These are phyloP conservation scores for Earliella scabrosa DNA, from an alignment of 1,284 basidiomycete species.

Conservation along the genomic window DNA sequence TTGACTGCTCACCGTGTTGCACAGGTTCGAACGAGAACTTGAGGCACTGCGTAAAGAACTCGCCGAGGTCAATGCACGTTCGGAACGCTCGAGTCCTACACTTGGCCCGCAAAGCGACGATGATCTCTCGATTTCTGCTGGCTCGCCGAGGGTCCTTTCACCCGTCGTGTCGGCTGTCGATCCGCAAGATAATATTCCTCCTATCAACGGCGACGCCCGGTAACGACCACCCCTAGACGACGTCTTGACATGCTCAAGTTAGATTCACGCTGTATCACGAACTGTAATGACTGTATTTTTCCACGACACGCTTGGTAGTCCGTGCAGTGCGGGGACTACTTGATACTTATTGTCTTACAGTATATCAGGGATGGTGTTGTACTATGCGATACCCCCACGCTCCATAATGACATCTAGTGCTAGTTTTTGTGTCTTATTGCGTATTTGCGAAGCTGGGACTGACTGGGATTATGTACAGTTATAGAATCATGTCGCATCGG, in stretches of 20 bases:
- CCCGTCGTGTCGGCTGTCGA: slow-evolving; percentile 29
- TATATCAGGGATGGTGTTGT: not conserved
- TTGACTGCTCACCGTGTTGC: not conserved
- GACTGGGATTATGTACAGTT: too few relatives aligned
- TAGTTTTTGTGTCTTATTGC: not conserved
- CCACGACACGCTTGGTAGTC: not conserved
- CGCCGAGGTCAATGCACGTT: slow-evolving; percentile 57
- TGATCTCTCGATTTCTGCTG: slow-evolving; percentile 30
- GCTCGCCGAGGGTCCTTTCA: slow-evolving; percentile 31
- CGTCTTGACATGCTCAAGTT: too few relatives aligned
- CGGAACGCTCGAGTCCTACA: slow-evolving; percentile 55
- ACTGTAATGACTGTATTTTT: slow-evolving; percentile 16
- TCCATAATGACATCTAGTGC: not conserved
- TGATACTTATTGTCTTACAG: too few relatives aligned
- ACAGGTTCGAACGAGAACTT: slow-evolving; percentile 87
- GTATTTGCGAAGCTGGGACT: not conserved
- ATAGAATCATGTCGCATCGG: too few relatives aligned
- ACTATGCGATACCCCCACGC: not conserved
- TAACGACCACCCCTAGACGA: not conserved
- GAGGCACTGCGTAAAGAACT: slow-evolving; percentile 88
- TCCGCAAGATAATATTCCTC: slow-evolving; percentile 17
- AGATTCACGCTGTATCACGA: slow-evolving; percentile 15
- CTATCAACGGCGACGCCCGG: slow-evolving; percentile 5
- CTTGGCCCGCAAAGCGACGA: slow-evolving; percentile 37
- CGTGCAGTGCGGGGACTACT: too few relatives aligned